Percentiles rank a stretch among this genome's conserved stretches.
Conservation (phyloP, 495 filamentous ascomycete species). For the Chaetomium fimeti region DNA sequence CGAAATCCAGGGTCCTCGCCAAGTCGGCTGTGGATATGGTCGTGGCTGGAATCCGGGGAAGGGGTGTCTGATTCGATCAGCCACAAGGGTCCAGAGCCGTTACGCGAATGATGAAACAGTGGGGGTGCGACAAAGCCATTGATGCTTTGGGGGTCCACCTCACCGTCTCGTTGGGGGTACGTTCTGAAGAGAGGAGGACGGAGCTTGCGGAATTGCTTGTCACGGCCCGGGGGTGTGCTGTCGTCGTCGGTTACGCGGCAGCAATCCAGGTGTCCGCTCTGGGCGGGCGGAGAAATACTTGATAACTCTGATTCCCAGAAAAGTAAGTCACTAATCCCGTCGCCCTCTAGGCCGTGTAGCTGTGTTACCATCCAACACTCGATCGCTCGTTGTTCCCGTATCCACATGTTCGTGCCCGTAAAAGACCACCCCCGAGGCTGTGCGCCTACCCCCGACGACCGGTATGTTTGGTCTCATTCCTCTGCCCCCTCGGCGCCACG, state of each 20-base stretch:
- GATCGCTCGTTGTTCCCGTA: not conserved
- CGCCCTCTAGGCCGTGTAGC: constrained; percentile 44
- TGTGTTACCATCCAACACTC: constrained; percentile 39
- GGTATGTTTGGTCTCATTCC: not conserved
- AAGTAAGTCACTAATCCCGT: not conserved
- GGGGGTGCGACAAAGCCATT: too few relatives aligned
- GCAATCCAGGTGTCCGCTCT: not conserved
- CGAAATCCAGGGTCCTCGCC: too few relatives aligned
- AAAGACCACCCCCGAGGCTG: not conserved
- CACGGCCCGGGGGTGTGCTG: too few relatives aligned
- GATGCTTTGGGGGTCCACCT: too few relatives aligned
- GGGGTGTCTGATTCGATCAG: too few relatives aligned
- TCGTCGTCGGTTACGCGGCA: not conserved
- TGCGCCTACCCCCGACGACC: not conserved
- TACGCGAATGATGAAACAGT: too few relatives aligned
- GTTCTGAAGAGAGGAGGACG: too few relatives aligned
- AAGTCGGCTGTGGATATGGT: too few relatives aligned
- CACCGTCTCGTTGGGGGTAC: too few relatives aligned
- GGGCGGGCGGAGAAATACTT: not conserved
- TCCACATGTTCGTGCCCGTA: not conserved
- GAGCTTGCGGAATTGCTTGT: too few relatives aligned
- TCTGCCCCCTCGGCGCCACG: not conserved
- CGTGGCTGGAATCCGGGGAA: too few relatives aligned
- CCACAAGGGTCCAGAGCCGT: too few relatives aligned
- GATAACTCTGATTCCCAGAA: not conserved